These are phyloP conservation scores for Haplosporangium sp. DNA, from an alignment of 371 early-diverging fungal species.

Conservation along the genomic window DNA sequence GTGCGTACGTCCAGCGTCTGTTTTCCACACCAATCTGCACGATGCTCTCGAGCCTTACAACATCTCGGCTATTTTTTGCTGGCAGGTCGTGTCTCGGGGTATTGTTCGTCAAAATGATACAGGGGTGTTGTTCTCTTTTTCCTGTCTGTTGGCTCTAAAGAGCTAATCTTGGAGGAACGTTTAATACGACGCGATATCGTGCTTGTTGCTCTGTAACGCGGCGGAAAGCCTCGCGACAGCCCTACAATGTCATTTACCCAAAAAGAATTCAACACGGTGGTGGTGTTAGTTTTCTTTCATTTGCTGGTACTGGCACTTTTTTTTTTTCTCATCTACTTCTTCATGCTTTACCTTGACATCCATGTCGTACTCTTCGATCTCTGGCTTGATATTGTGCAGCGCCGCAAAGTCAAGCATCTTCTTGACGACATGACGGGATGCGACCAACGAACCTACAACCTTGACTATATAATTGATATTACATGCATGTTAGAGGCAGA, in stretches of 20 bases:
- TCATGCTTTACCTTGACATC: conserved; percentile 22
- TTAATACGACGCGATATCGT: conserved; percentile 39
- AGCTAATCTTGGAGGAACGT: conserved; percentile 23
- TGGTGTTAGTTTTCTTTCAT: not conserved
- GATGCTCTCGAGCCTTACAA: no score
- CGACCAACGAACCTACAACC: conserved; percentile 59
- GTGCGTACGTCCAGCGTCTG: no score
- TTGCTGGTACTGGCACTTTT: not conserved
- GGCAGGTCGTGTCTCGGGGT: no score
- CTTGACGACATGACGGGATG: conserved; percentile 57
- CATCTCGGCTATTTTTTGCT: no score
- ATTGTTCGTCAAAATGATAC: no score
- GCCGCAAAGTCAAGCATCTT: conserved; percentile 65
- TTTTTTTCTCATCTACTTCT: not conserved
- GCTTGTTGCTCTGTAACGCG: conserved; percentile 34
- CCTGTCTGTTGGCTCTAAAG: not conserved
- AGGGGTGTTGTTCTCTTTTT: no score
- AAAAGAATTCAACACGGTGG: not conserved
- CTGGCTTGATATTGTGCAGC: conserved; percentile 62
- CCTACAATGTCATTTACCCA: conserved; percentile 3
- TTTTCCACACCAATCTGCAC: no score
- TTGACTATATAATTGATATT: conserved; percentile 18
- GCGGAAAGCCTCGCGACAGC: conserved; percentile 38
- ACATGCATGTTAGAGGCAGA: not conserved
- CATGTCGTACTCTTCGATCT: conserved; percentile 59